Evolutionary conservation across 148 eudicot species (phyloP).

Genomic region (Nyssa sinensis): DNA sequence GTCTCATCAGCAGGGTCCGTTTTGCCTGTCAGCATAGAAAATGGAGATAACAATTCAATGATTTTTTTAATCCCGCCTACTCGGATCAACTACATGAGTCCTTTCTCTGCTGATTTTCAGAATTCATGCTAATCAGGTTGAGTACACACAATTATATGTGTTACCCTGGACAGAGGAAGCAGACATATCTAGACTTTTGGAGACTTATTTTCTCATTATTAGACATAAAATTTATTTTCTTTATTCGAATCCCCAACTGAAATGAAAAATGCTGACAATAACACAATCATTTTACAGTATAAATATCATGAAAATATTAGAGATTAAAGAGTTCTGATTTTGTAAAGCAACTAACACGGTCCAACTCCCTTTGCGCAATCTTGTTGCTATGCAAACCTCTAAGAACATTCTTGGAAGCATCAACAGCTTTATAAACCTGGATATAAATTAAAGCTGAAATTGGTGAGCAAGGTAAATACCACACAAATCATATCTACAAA

Average conservation of each 20-base stretch:
- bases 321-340: background rate
- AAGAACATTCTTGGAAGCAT: conserved; percentile 95
- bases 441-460: conserved; percentile 16
- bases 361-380: conserved; percentile 78
- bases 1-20: conserved; percentile 90
- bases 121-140: background rate
- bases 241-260: background rate
- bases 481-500: background rate
- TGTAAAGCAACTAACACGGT: conserved; percentile 62
- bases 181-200: background rate
- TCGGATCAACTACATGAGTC: background rate
- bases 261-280: background rate
- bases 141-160: background rate
- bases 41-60: background rate
- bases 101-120: background rate
- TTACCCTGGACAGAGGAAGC: too few relatives aligned
- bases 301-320: background rate
- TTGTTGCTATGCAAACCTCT: conserved; percentile 79
- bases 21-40: conserved; percentile 52
- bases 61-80: background rate
- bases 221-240: too few relatives aligned
- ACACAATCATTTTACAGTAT: too few relatives aligned
- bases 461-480: background rate
- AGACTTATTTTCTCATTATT: background rate
- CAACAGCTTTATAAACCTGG: conserved; percentile 96